Evolutionary conservation across 768 basidiomycete genomes (phyloP).

Genomic region (Psilocybe cubensis): DNA sequence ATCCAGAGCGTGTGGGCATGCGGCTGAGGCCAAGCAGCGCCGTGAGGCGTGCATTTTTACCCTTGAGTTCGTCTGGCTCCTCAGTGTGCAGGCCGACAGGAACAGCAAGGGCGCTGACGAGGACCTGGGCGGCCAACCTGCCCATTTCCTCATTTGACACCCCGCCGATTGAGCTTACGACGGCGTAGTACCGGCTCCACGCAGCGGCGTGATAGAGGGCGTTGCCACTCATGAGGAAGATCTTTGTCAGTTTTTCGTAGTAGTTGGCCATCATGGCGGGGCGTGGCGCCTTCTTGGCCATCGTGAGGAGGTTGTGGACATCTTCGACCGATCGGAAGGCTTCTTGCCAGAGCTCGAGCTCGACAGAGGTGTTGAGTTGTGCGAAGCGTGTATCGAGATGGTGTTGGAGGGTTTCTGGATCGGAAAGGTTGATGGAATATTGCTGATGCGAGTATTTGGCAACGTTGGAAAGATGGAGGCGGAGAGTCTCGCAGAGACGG

Average conservation of each 20-base stretch:
- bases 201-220: constrained; percentile 96
- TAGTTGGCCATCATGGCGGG: constrained; percentile 99
- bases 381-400: constrained; percentile 97
- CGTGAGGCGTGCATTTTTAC: constrained; percentile 78
- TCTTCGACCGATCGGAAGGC: constrained; percentile 99
- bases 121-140: constrained; percentile 86
- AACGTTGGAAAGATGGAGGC: constrained; percentile 92
- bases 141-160: constrained; percentile 79
- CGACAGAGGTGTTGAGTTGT: constrained; percentile 94
- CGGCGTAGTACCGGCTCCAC: constrained; percentile 84
- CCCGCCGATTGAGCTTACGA: constrained; percentile 73
- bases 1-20: constrained; percentile 84
- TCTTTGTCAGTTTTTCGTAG: constrained; percentile 96
- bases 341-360: constrained; percentile 98
- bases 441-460: constrained; percentile 94
- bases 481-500: constrained; percentile 93
- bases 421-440: constrained; percentile 93
- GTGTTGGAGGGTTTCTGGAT: constrained; percentile 92
- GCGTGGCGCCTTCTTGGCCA: constrained; percentile 91
- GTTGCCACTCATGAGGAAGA: constrained; percentile 95
- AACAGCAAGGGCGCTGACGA: constrained; percentile 91
- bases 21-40: constrained; percentile 83
- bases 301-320: constrained; percentile 91
- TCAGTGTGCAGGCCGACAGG: constrained; percentile 70
- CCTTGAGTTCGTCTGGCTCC: constrained; percentile 51